Evolutionary conservation across 1,284 basidiomycete species (phyloP), one percentile per base, ranked within the genome.

Genomic region (Apiotrichum gracile): DNA sequence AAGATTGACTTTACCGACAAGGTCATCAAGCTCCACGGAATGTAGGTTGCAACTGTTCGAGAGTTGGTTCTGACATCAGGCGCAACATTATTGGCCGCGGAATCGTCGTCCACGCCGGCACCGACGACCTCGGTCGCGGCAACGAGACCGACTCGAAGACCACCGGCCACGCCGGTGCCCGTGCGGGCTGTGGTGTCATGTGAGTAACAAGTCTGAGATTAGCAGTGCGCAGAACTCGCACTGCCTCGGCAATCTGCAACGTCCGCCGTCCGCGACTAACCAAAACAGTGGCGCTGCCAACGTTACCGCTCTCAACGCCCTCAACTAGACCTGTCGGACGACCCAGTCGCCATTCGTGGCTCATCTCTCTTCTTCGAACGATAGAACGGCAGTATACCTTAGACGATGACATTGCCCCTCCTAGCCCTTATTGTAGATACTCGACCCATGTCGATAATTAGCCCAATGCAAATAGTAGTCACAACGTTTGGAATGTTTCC

Each of bases 131-230:
- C 17, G 57, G 57, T 13, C 43, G 16, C 17, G 57, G 57, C 40
- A 25, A 27, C 35, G 16, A 47, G n/a, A 12, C 40, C 41, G 54
- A 55, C 53, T 52, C 50, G 22, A 50, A 51, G 48, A 55, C 40
- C 5, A 55, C 57, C 2, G 57, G 57, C 27, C 40, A 55, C 49
- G 57, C 57, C n/a, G 57, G 57, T 26, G 35, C 40, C 27, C 57
- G 57, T 29, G 48, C 51, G 2, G 53, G 40, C 17, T 59, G 57
- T 27, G 57, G 57, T 17, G 46, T 48, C 47, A 50, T 58, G 43
- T 50, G 44, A 46, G 48, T 47, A 42, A 31, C 27, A 29, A n/a
- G n/a, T 24, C 16, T 40, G 24, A 6, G 12, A 8, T 14, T 13
- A 40, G 38, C 9, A 12, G 4, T 12, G 16, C 4, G 25, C 40